phyloP scores from a whole-genome alignment of 179 eudicot genomes.

The Sideroxylon spinosum region DNA sequence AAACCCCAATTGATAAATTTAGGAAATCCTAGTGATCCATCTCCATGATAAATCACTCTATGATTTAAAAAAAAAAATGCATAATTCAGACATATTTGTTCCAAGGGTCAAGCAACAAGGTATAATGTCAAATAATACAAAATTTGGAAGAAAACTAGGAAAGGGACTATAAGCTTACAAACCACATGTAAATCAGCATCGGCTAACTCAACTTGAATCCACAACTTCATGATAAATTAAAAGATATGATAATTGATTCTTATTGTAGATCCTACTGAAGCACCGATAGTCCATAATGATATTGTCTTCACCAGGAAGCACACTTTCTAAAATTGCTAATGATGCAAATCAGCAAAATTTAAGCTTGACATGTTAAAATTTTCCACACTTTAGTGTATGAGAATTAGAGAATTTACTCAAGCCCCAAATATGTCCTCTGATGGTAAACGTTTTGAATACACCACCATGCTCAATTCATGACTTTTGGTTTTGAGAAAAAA shows the following conservation, averaged over 20 bases:
- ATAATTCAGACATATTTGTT: background rate
- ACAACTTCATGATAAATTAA: background rate
- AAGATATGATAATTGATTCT: background rate
- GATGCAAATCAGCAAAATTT: background rate
- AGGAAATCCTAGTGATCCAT: background rate
- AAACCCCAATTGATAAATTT: background rate
- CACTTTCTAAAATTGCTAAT: background rate
- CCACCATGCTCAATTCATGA: background rate
- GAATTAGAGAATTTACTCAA: background rate
- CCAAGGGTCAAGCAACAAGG: background rate
- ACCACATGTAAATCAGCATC: background rate
- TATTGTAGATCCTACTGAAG: background rate
- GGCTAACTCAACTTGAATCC: background rate
- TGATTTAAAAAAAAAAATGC: background rate
- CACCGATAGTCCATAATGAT: background rate
- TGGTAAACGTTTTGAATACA: background rate
- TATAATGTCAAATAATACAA: background rate
- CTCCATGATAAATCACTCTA: background rate
- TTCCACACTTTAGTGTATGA: background rate
- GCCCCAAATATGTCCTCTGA: background rate
- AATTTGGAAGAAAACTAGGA: background rate
- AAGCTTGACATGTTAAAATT: background rate
- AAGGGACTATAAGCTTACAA: background rate
- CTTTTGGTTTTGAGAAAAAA: background rate
- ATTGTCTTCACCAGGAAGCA: background rate